These are phyloP conservation scores for Suillus placidus DNA, from an alignment of 768 basidiomycete genomes.

Conservation along the genomic window DNA sequence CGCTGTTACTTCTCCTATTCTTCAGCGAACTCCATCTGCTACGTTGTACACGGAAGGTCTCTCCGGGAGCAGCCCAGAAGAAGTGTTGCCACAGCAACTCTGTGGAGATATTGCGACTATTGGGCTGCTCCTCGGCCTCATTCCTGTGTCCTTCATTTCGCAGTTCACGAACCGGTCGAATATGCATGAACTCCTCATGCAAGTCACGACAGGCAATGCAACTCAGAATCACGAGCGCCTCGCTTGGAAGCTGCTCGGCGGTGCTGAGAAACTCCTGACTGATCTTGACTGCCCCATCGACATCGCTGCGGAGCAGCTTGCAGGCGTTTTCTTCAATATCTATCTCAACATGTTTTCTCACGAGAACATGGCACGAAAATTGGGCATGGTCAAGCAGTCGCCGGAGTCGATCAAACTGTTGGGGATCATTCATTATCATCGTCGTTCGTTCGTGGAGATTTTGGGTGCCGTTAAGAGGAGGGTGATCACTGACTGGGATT, in stretches of 20 bases:
- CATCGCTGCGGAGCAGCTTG: constrained; percentile 26
- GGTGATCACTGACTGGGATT: constrained; percentile 45
- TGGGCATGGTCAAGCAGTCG: constrained; percentile 14
- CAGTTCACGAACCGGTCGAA: constrained; percentile 33
- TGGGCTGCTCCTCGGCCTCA: constrained; percentile 28
- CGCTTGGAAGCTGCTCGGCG: constrained; percentile 26
- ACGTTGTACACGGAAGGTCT: constrained; percentile 34
- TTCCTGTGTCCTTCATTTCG: constrained; percentile 29
- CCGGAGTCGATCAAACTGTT: constrained; percentile 7
- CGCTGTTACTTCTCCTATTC: constrained; percentile 25
- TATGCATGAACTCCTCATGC: constrained; percentile 21
- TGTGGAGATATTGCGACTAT: constrained; percentile 32
- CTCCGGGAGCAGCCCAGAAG: constrained; percentile 13
- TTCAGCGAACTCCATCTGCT: constrained; percentile 24
- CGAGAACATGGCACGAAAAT: constrained; percentile 23
- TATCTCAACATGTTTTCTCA: constrained; percentile 34
- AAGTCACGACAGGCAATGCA: neutral
- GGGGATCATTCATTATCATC: constrained; percentile 45
- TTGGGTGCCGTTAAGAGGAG: constrained; percentile 43
- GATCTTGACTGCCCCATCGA: neutral
- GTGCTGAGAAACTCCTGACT: neutral
- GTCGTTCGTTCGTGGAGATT: constrained; percentile 50
- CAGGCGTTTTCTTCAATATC: constrained; percentile 27
- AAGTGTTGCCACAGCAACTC: constrained; percentile 24
- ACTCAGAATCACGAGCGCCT: constrained; percentile 27